phyloP scores from a whole-genome alignment of 139 green algal genomes.

The Bryopsis sp. region DNA sequence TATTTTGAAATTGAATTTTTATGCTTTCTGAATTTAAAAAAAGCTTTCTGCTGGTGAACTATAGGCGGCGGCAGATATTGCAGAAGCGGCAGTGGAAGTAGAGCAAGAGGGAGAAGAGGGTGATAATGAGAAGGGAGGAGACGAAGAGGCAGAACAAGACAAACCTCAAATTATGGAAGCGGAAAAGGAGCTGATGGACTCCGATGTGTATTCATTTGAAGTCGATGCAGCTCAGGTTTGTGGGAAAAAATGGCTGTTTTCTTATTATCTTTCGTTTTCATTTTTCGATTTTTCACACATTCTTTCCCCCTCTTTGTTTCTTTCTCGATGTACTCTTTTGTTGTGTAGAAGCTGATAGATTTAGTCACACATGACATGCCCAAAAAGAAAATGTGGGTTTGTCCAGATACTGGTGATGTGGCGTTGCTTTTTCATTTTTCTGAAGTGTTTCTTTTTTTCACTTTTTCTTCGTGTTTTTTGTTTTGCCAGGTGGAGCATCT shows the following conservation, averaged over 20 bases:
- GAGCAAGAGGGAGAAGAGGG: not conserved
- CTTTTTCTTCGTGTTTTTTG: not conserved
- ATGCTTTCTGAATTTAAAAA: too few relatives aligned
- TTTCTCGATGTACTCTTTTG: not conserved
- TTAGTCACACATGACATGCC: too few relatives aligned
- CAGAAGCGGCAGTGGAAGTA: not conserved
- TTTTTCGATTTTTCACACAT: too few relatives aligned
- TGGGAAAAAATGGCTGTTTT: too few relatives aligned
- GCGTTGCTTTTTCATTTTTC: not conserved
- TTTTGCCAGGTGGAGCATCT: conserved; percentile 80
- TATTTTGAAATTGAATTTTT: too few relatives aligned
- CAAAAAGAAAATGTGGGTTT: too few relatives aligned
- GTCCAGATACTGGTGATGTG: too few relatives aligned
- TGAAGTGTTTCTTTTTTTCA: not conserved
- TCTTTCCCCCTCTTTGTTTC: not conserved
- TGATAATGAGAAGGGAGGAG: not conserved
- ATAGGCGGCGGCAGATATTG: not conserved
- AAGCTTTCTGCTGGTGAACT: too few relatives aligned
- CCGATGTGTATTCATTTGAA: conserved; percentile 13
- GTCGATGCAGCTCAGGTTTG: conserved; percentile 5
- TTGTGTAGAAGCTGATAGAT: not conserved
- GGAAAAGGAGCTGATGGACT: too few relatives aligned
- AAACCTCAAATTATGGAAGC: too few relatives aligned
- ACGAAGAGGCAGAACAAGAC: not conserved
- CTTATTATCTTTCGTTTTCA: too few relatives aligned